A percentile compares a stretch with the other conserved stretches of the same genome.
Conservation (phyloP, 2,329 filamentous ascomycete genomes). For the Berkeleyomyces rouxiae region DNA sequence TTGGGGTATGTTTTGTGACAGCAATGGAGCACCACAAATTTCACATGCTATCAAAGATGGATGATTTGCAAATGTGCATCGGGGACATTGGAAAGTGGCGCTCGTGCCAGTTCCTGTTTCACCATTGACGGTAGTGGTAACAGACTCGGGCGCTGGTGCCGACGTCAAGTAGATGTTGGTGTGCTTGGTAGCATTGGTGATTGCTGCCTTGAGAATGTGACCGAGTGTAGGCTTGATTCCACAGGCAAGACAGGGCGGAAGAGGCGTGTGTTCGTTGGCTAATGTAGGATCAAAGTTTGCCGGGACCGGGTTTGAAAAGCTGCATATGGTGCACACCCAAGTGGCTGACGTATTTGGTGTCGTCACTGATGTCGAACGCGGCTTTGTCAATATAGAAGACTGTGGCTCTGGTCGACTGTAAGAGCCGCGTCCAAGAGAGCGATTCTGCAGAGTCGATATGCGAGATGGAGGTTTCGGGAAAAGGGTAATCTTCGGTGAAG, state of each 20-base stretch:
- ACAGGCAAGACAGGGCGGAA: conserved; percentile 80
- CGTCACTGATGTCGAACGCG: neutral
- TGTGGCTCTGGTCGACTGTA: neutral
- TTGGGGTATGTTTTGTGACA: conserved; percentile 32
- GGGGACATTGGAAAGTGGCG: conserved; percentile 47
- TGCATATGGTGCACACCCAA: conserved; percentile 94
- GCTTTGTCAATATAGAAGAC: neutral
- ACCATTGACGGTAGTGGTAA: neutral
- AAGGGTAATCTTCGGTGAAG: conserved; percentile 82
- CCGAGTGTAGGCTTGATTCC: conserved; percentile 81
- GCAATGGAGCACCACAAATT: conserved; percentile 68
- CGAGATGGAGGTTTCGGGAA: conserved; percentile 65
- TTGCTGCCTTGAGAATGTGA: conserved; percentile 72
- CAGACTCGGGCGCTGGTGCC: neutral
- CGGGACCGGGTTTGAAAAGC: conserved; percentile 81
- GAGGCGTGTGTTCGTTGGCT: conserved; percentile 59
- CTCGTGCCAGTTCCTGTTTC: conserved; percentile 6
- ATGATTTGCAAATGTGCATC: conserved; percentile 90
- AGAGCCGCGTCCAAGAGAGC: neutral
- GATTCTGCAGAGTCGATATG: conserved; percentile 19
- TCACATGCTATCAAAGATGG: conserved; percentile 75
- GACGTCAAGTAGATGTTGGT: neutral
- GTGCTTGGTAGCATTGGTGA: conserved; percentile 52
- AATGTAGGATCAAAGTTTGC: conserved; percentile 81
- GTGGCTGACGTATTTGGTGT: conserved; percentile 43